phyloP scores from a whole-genome alignment of 2,329 filamentous ascomycete genomes.

The Alternaria panax region DNA sequence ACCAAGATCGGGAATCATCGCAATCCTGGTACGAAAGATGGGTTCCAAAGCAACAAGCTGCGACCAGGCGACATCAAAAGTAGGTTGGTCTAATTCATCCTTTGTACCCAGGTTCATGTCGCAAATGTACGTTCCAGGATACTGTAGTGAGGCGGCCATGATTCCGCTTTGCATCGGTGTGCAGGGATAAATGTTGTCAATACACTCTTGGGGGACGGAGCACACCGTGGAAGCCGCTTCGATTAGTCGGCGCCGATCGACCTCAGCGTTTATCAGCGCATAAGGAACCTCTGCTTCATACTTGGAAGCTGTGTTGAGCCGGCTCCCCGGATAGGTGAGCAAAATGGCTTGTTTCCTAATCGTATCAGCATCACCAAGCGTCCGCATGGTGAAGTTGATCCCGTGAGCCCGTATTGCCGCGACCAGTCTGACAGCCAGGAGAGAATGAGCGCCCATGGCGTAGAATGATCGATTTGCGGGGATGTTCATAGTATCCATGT shows the following conservation, averaged over 20 bases:
- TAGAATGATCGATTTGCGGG: not conserved
- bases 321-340: not conserved
- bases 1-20: not conserved
- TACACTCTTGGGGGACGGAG: not conserved
- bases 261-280: not conserved
- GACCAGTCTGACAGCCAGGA: not conserved
- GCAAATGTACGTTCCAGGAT: not conserved
- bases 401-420: not conserved
- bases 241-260: not conserved
- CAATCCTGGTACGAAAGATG: not conserved
- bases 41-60: not conserved
- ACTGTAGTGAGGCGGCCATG: not conserved
- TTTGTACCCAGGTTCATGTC: not conserved
- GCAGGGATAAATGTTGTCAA: not conserved
- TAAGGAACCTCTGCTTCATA: not conserved
- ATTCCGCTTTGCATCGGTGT: not conserved
- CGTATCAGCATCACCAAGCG: not conserved
- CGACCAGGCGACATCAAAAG: not conserved
- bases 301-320: not conserved
- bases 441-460: not conserved
- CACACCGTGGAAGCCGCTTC: not conserved
- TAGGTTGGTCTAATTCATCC: not conserved
- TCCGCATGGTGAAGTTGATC: not conserved
- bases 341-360: not conserved
- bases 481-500: not conserved